These are phyloP conservation scores for Spirogloea muscicola DNA, from an alignment of 139 green algal species.

Conservation along the genomic window DNA sequence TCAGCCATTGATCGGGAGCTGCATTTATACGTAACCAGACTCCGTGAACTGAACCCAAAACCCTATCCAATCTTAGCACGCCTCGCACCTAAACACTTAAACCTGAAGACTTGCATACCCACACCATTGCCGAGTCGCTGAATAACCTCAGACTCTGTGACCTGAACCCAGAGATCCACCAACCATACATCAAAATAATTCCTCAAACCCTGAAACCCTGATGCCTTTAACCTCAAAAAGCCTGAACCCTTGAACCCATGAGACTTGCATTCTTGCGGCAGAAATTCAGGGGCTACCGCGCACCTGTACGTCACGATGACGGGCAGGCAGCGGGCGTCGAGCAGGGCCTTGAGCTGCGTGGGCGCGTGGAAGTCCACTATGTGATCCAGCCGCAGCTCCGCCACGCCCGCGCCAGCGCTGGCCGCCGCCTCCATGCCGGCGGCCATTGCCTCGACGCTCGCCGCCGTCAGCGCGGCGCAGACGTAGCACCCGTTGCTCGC, in stretches of 20 bases:
- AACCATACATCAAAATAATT: no score
- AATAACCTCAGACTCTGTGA: no score
- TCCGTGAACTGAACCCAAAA: constrained; percentile 36
- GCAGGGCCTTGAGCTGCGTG: constrained; percentile 7
- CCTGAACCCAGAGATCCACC: background rate
- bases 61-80: background rate
- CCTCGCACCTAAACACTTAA: background rate
- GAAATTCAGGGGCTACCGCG: no score
- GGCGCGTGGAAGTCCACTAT: constrained; percentile 14
- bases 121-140: background rate
- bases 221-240: no score
- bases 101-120: background rate
- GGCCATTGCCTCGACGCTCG: constrained; percentile 19
- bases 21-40: constrained; percentile 60
- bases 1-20: constrained; percentile 55
- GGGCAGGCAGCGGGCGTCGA: constrained; percentile 8
- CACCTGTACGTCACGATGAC: constrained; percentile 47
- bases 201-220: no score
- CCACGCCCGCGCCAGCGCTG: constrained; percentile 13
- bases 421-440: constrained; percentile 16
- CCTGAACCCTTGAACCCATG: no score
- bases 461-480: constrained; percentile 23
- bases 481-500: constrained; percentile 26
- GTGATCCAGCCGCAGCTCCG: constrained; percentile 35
- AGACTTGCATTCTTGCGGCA: no score